These are phyloP conservation scores for Thelephora aurantiotincta DNA, from an alignment of 768 basidiomycete genomes.

Conservation along the genomic window DNA sequence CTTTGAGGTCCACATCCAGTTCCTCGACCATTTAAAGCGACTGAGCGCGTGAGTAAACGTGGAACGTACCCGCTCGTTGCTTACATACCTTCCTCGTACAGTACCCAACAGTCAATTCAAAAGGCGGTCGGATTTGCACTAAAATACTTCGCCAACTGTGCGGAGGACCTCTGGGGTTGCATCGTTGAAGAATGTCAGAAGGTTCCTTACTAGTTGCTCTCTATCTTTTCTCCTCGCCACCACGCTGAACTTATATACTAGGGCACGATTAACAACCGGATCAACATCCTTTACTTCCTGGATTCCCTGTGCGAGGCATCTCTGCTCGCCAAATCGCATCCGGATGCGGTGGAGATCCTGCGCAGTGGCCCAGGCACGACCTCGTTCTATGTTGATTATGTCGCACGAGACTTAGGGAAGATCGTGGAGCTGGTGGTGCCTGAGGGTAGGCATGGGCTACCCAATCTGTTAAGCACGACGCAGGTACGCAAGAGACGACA, in stretches of 20 bases:
- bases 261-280: constrained; percentile 80
- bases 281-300: constrained; percentile 86
- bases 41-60: constrained; percentile 45
- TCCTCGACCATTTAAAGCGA: constrained; percentile 42
- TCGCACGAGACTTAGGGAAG: constrained; percentile 62
- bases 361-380: constrained; percentile 16
- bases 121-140: constrained; percentile 77
- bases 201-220: constrained; percentile 24
- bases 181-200: constrained; percentile 85
- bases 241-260: constrained; percentile 1
- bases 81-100: constrained; percentile 20
- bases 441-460: constrained; percentile 71
- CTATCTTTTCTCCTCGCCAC: neutral
- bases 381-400: constrained; percentile 63
- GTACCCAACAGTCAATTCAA: constrained; percentile 79
- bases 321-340: constrained; percentile 48
- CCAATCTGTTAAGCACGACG: constrained; percentile 77
- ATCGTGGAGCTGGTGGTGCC: constrained; percentile 84
- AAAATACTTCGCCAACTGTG: constrained; percentile 73
- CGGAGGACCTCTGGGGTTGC: constrained; percentile 91
- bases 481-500: constrained; percentile 38
- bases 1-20: constrained; percentile 65
- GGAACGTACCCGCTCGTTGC: neutral
- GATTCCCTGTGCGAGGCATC: constrained; percentile 79
- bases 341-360: constrained; percentile 17